These are phyloP conservation scores for Saccharomycopsis hybrid DNA, from an alignment of 1,139 yeast genomes.

Conservation along the genomic window DNA sequence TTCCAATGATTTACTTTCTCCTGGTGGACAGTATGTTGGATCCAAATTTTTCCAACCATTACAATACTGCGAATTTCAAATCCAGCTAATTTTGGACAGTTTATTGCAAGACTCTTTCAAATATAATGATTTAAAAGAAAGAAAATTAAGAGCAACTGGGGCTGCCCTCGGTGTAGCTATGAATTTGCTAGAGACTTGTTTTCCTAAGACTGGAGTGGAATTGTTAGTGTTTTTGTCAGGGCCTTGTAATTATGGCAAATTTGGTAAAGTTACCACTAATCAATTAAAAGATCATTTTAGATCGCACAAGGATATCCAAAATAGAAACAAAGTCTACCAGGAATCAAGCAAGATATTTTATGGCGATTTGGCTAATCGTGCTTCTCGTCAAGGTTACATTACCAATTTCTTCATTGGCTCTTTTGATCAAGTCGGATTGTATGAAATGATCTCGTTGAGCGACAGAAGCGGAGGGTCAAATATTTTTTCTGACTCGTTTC, in stretches of 20 bases:
- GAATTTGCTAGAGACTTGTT: conserved; percentile 41
- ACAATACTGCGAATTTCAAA: conserved; percentile 48
- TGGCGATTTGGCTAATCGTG: conserved; percentile 32
- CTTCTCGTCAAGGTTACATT: conserved; percentile 46
- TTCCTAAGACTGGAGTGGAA: conserved; percentile 51
- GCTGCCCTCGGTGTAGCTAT: conserved; percentile 59
- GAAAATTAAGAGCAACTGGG: conserved; percentile 60
- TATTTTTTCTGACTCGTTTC: conserved; percentile 57
- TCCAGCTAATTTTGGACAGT: conserved; percentile 48
- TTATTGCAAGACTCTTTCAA: conserved; percentile 50
- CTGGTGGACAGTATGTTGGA: conserved; percentile 17
- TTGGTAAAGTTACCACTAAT: conserved; percentile 40
- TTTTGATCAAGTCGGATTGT: conserved; percentile 61
- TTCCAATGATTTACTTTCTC: conserved; percentile 32
- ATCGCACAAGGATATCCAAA: conserved; percentile 50
- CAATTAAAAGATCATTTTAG: conserved; percentile 48
- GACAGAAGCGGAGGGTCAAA: conserved; percentile 56
- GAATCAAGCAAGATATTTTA: conserved; percentile 39
- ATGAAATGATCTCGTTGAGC: conserved; percentile 56
- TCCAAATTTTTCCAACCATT: conserved; percentile 42
- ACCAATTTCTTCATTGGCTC: conserved; percentile 56
- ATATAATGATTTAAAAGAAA: conserved; percentile 36
- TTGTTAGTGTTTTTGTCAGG: conserved; percentile 55
- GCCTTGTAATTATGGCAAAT: conserved; percentile 54
- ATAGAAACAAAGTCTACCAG: conserved; percentile 28